Evolutionary conservation across 2,329 filamentous ascomycete genomes (phyloP), one percentile per base, ranked within the genome.

Genomic region (Cadophora luteo-olivacea): DNA sequence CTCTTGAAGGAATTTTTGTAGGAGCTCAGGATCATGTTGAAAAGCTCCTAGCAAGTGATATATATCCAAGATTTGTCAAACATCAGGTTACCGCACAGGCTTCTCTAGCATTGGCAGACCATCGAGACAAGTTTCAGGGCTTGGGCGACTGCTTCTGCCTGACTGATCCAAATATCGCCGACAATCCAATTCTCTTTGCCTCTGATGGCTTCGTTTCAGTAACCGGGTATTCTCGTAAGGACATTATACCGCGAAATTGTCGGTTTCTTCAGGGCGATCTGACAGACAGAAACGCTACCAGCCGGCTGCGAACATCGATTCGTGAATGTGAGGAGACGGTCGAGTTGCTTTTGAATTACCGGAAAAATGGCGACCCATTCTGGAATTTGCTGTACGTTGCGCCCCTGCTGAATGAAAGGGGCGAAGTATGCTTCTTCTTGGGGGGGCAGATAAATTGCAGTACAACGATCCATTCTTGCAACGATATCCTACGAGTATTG

Each of bases 121-220:
- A 81, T 67, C 74, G 75, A 74, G 79, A 62, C 29, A 78, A 75
- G 68, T 89, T 84, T 64, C 83, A 83, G 2, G 87, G 87, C 0
- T 80, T 90, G 0, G 87, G 86, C 9, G 82, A 86, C 61, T 86
- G 86, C 25, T 89, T 89, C 71, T 87, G 86, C 66, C 75, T 89
- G 19, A 87, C 84, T 0, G 84, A 89, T 72, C 84, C 85, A 14
- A 72, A 78, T 4, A 79, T 80, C 54, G 79, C 81, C 0, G 84
- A 86, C 61, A 86, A 86, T 68, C 84, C 85, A 0, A 83, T 86
- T 49, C 69, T 81, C 0, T 84, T 77, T 67, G 82, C 82, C 3
- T 85, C 84, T 0, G 84, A 86, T 66, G 83, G 84, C 0, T 87
- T 87, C 68, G 78, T 84, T 60, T 77, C 80, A n/a, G 76, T 87